Evolutionary conservation across 2,329 filamentous ascomycete genomes (phyloP).

Genomic region (Diaporthe caulivora): DNA sequence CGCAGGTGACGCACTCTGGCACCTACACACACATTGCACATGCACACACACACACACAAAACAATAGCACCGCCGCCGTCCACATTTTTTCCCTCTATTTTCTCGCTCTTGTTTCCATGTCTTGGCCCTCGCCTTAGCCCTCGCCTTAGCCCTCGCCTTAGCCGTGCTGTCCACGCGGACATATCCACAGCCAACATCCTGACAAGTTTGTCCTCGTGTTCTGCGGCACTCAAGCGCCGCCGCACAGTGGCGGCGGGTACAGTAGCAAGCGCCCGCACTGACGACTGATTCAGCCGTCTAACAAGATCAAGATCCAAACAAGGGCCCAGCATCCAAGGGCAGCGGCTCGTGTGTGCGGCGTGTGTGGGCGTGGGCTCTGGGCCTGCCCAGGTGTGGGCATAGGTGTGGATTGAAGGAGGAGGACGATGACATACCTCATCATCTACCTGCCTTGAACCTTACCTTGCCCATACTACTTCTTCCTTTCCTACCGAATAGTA

Average conservation of each 20-base stretch:
- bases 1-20: constrained; percentile 30
- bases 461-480: background rate
- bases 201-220: constrained; percentile 9
- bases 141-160: constrained; percentile 20
- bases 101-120: background rate
- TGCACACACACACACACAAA: background rate
- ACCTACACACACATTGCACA: background rate
- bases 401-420: constrained; percentile 16
- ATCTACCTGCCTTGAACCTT: background rate
- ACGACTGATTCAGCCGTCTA: constrained; percentile 22
- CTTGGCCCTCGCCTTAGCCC: background rate
- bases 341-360: constrained; percentile 15
- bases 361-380: background rate
- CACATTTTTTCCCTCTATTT: background rate
- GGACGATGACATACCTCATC: background rate
- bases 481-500: background rate
- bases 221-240: background rate
- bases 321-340: background rate
- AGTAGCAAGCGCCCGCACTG: constrained; percentile 20
- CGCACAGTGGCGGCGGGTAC: constrained; percentile 22
- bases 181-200: constrained; percentile 15
- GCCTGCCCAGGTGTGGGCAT: constrained; percentile 8
- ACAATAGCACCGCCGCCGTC: constrained; percentile 15
- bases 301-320: constrained; percentile 13
- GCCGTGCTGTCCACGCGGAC: constrained; percentile 20